Conservation (phyloP, 2,329 filamentous ascomycete genomes). For the Daldinia sp. region DNA sequence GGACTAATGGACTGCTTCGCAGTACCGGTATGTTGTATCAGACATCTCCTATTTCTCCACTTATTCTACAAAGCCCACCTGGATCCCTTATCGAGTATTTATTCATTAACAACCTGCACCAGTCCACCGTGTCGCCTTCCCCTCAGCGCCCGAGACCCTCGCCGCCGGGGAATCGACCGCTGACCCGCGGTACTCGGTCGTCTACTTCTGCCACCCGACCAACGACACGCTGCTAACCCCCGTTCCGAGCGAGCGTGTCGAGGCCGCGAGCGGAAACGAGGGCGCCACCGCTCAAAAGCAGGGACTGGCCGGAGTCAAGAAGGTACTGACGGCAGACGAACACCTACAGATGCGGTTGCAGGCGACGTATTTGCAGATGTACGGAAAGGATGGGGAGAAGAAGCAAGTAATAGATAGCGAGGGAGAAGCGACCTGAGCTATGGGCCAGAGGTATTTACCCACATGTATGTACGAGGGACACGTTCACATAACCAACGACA, state of each 20-base stretch:
- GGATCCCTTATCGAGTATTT: not conserved
- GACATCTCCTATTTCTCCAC: too few species aligned
- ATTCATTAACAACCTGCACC: conserved; percentile 46
- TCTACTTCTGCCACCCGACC: conserved; percentile 73
- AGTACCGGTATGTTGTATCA: not conserved
- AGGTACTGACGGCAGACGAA: conserved; percentile 68
- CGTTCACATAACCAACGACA: too few species aligned
- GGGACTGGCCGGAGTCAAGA: conserved; percentile 50
- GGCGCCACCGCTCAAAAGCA: conserved; percentile 54
- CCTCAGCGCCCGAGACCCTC: conserved; percentile 30
- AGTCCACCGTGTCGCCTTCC: conserved; percentile 86
- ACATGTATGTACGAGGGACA: too few species aligned
- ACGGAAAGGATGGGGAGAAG: conserved; percentile 51
- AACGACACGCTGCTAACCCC: conserved; percentile 60
- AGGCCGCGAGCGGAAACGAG: not conserved
- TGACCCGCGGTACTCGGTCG: conserved; percentile 70
- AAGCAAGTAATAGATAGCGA: not conserved
- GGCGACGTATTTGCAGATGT: conserved; percentile 66
- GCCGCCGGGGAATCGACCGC: conserved; percentile 55
- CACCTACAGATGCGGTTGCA: conserved; percentile 69
- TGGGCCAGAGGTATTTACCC: too few species aligned
- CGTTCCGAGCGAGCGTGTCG: conserved; percentile 68
- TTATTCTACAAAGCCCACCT: too few species aligned
- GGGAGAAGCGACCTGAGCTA: not conserved
- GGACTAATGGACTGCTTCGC: conserved; percentile 74